Evolutionary conservation across 2,329 filamentous ascomycete species (phyloP).

Genomic region (Periconia digitata): DNA sequence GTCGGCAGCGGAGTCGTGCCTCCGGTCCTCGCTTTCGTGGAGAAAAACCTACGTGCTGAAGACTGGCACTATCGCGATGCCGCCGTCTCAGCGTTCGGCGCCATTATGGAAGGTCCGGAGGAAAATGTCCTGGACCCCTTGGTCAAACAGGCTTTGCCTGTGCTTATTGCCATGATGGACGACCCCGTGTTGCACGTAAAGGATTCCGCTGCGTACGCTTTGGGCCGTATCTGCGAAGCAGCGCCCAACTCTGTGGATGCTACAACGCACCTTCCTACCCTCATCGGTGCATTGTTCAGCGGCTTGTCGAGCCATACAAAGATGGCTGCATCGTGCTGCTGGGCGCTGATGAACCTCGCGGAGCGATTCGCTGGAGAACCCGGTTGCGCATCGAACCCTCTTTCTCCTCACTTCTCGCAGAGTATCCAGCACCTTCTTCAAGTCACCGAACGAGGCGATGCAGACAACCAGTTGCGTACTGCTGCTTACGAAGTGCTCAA

Average conservation of each 20-base stretch:
- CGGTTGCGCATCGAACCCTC: conserved; percentile 74
- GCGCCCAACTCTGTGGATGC: conserved; percentile 92
- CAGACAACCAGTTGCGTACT: conserved; percentile 86
- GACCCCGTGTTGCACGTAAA: conserved; percentile 87
- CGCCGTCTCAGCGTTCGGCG: conserved; percentile 93
- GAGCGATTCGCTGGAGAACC: conserved; percentile 91
- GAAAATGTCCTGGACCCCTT: conserved; percentile 89
- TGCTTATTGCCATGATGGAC: conserved; percentile 90
- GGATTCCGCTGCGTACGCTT: conserved; percentile 93
- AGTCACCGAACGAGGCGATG: conserved; percentile 79
- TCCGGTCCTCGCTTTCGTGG: conserved; percentile 87
- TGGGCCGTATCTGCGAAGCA: conserved; percentile 93
- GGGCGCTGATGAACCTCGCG: conserved; percentile 97
- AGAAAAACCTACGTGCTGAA: conserved; percentile 82
- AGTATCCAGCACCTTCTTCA: conserved; percentile 83
- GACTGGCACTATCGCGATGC: conserved; percentile 96
- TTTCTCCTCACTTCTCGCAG: conserved; percentile 90
- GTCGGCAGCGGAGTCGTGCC: conserved; percentile 82
- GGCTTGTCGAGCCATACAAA: conserved; percentile 89
- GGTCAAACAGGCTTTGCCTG: conserved; percentile 90
- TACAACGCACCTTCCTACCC: conserved; percentile 73
- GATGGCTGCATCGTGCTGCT: conserved; percentile 98
- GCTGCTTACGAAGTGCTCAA: conserved; percentile 97
- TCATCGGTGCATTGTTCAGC: conserved; percentile 87
- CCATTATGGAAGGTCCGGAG: conserved; percentile 98